Base-by-base conservation (phyloP, 1,139 yeast genomes). In the Candida smagusa region DNA sequence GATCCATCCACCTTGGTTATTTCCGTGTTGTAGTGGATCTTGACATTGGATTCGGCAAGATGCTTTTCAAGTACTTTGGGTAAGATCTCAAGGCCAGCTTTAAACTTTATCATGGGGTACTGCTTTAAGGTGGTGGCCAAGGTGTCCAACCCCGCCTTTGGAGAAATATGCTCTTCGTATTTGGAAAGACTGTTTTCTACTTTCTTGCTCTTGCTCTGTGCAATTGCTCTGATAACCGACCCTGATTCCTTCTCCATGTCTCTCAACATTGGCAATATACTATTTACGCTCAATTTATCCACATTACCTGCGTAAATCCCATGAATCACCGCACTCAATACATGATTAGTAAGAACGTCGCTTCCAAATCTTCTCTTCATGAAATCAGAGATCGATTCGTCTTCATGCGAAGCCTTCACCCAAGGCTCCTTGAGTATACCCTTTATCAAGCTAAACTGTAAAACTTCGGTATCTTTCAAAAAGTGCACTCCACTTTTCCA, bases 261-360 rank as follows among this genome's bases (percentile, higher is more conserved):
- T 35, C 72, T 76, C 44, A 87, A 52, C 9, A 61, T 47, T 0
- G 79, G 77, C 41, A 82, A 49, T 0, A 84, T 73, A 2, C 84
- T 68, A 16, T 74, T 64, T 0, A 84, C 79, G 60, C 96, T 85
- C 32, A 92, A 63, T 42, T 76, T 67, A 8, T 72, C 54, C 3
- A 80, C 72, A 57, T 90, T 95, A 1, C 95, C 97, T 4, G 96
- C 97, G 57, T 89, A 92, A 2, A 92, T 81, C 0, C 98, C 98
- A 53, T 89, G 89, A 53, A 84, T 67, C 3, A 90, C 64, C 0
- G 96, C 97, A 57, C 96, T 86, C 12, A 84, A 61, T 9, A 92
- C 62, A 39, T 85, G 80, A 35, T 77, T 75, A 2, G 87, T 74
- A 6, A 88, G 45, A 2, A 59, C 54, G 5, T 72, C 67, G 13